A percentile compares a stretch with the other conserved stretches of the same genome.
These are phyloP conservation scores for Epichloe scottii DNA, from an alignment of 2,329 filamentous ascomycete species.

Conservation along the genomic window DNA sequence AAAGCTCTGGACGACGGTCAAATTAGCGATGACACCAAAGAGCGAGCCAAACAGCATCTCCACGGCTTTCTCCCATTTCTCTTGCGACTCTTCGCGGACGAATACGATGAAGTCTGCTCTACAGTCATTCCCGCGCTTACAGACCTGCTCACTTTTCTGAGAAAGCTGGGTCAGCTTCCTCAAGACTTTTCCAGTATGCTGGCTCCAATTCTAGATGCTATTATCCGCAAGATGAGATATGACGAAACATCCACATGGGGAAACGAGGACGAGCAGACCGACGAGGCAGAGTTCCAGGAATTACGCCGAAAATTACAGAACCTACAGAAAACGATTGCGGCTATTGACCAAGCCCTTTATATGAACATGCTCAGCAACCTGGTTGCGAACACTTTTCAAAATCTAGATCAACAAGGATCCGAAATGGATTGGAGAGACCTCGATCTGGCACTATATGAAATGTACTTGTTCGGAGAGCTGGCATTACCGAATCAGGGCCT, in stretches of 20 bases:
- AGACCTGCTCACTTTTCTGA: conserved; percentile 81
- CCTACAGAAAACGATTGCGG: conserved; percentile 83
- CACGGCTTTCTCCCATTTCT: conserved; percentile 77
- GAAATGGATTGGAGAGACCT: conserved; percentile 90
- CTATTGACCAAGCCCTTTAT: conserved; percentile 78
- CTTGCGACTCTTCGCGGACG: conserved; percentile 89
- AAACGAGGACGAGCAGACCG: conserved; percentile 84
- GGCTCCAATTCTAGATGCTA: conserved; percentile 76
- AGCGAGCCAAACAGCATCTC: conserved; percentile 69
- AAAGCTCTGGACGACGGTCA: conserved; percentile 62
- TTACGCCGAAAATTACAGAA: conserved; percentile 80
- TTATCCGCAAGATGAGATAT: conserved; percentile 93
- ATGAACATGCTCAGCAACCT: conserved; percentile 79
- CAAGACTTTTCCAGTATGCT: conserved; percentile 70
- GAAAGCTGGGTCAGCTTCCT: conserved; percentile 65
- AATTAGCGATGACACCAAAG: conserved; percentile 50
- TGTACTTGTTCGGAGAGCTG: conserved; percentile 90
- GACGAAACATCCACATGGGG: conserved; percentile 93
- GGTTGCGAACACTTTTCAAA: conserved; percentile 77
- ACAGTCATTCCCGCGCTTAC: conserved; percentile 89
- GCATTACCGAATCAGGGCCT: conserved; percentile 79
- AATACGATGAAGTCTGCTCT: conserved; percentile 96
- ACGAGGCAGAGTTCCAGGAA: conserved; percentile 95
- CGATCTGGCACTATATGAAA: conserved; percentile 86
- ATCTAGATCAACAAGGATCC: conserved; percentile 58